phyloP scores from a whole-genome alignment of 106 monocot genomes.

The Allium fistulosum region DNA sequence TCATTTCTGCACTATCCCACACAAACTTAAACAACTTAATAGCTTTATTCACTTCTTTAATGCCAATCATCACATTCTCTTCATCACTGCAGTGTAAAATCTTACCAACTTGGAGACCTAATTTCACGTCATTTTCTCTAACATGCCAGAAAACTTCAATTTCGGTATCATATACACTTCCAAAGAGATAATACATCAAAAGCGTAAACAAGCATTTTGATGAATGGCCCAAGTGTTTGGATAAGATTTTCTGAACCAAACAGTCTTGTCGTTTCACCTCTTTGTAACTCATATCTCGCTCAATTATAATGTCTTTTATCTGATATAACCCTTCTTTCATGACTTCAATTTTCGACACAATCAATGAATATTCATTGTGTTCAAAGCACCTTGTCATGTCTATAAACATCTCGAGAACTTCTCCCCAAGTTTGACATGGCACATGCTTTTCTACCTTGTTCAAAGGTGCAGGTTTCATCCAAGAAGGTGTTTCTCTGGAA shows the following conservation, averaged over 20 bases:
- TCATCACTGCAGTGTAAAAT: slow-evolving; percentile 47
- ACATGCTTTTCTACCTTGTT: slow-evolving; percentile 21
- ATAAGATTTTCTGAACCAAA: slow-evolving; percentile 64
- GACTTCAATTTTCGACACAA: slow-evolving; percentile 46
- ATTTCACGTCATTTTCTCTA: neutral
- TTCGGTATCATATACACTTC: slow-evolving; percentile 47
- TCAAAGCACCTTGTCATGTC: slow-evolving; percentile 57
- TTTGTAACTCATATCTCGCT: slow-evolving; percentile 66
- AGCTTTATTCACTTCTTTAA: slow-evolving; percentile 65
- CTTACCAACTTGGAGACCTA: slow-evolving; percentile 42
- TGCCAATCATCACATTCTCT: slow-evolving; percentile 37
- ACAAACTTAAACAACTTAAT: slow-evolving; percentile 76
- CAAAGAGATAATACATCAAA: slow-evolving; percentile 70
- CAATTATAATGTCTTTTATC: slow-evolving; percentile 57
- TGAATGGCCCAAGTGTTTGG: slow-evolving; percentile 73
- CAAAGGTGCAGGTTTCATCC: slow-evolving; percentile 53
- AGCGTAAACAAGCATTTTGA: slow-evolving; percentile 85
- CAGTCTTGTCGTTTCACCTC: slow-evolving; percentile 64
- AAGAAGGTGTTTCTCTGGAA: slow-evolving; percentile 33
- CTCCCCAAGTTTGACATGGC: slow-evolving; percentile 44
- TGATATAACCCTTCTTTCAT: slow-evolving; percentile 90
- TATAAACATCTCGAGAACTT: slow-evolving; percentile 76
- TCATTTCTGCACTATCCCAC: slow-evolving; percentile 66
- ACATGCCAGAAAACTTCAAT: slow-evolving; percentile 43
- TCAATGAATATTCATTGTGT: slow-evolving; percentile 16